phyloP scores from a whole-genome alignment of 441 rosid genomes.

The Syzygium malaccense region DNA sequence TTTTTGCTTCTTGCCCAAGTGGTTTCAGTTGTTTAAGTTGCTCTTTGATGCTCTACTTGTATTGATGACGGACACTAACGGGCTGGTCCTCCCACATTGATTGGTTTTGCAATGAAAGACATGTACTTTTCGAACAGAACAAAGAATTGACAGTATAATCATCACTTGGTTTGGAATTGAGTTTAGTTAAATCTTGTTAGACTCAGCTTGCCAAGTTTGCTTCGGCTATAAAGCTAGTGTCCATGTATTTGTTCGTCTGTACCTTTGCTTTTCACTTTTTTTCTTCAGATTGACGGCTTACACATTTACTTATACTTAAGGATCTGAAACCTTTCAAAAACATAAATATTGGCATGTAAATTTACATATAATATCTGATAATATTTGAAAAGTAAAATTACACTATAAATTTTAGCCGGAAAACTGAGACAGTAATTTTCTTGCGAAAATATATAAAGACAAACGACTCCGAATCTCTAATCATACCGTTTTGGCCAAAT shows the following conservation, averaged over 20 bases:
- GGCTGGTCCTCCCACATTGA: not conserved
- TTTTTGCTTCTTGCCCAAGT: not conserved
- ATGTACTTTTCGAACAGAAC: not conserved
- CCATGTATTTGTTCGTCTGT: not conserved
- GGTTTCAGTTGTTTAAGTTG: not conserved
- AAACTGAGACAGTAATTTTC: not conserved
- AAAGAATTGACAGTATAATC: not conserved
- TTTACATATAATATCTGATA: too few species aligned
- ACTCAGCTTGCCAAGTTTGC: not conserved
- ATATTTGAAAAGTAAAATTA: too few species aligned
- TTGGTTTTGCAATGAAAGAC: not conserved
- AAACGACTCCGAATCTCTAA: not conserved
- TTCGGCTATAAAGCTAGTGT: not conserved
- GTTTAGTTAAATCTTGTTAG: not conserved
- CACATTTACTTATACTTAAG: not conserved
- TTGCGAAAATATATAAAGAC: not conserved
- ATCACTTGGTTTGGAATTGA: not conserved
- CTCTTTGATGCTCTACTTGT: not conserved
- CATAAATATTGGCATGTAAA: too few species aligned
- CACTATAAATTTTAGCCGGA: not conserved
- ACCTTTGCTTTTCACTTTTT: too few species aligned
- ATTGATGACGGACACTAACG: not conserved
- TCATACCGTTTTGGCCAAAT: not conserved
- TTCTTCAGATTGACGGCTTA: rapidly evolving
- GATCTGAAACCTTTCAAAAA: not conserved